These are phyloP conservation scores for Ulvella scutata DNA, from an alignment of 139 green algal species.

Conservation along the genomic window DNA sequence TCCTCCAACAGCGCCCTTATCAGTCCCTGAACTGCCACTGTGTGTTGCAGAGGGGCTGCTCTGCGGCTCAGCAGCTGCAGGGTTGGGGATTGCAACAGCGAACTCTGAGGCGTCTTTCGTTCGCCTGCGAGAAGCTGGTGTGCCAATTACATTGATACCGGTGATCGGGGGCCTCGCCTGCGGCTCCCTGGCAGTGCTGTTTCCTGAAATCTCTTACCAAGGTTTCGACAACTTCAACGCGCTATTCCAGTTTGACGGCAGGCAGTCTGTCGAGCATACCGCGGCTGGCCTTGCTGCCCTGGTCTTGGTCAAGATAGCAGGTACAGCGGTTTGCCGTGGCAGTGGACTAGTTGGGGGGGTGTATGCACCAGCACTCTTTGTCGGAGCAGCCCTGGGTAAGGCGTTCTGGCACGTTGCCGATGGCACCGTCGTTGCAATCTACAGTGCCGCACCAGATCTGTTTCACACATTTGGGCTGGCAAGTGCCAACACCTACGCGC, in stretches of 20 bases:
- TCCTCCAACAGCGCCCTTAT: constrained; percentile 39
- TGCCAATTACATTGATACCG: constrained; percentile 20
- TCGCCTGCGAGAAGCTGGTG: constrained; percentile 20
- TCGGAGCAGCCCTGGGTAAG: constrained; percentile 32
- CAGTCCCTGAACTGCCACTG: constrained; percentile 48
- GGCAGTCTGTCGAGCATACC: background rate
- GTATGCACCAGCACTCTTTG: constrained; percentile 90
- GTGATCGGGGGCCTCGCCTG: constrained; percentile 42
- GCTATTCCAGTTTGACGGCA: constrained; percentile 22
- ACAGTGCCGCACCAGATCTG: background rate
- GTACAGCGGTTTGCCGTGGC: constrained; percentile 62
- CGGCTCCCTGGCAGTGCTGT: constrained; percentile 39
- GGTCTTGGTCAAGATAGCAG: constrained; percentile 75
- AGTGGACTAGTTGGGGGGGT: constrained; percentile 76
- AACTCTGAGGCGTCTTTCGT: constrained; percentile 2
- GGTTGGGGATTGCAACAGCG: constrained; percentile 10
- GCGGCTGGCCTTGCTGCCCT: constrained; percentile 27
- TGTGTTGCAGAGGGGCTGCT: constrained; percentile 49
- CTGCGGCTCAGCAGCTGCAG: constrained; percentile 35
- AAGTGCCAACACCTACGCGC: constrained; percentile 30
- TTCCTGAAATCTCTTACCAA: constrained; percentile 65
- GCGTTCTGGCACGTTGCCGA: background rate
- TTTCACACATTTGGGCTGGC: background rate
- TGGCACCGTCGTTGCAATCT: background rate
- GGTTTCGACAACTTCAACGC: constrained; percentile 66